Conservation (phyloP, 805 yeast genomes). For the Kuraishia borneana region DNA sequence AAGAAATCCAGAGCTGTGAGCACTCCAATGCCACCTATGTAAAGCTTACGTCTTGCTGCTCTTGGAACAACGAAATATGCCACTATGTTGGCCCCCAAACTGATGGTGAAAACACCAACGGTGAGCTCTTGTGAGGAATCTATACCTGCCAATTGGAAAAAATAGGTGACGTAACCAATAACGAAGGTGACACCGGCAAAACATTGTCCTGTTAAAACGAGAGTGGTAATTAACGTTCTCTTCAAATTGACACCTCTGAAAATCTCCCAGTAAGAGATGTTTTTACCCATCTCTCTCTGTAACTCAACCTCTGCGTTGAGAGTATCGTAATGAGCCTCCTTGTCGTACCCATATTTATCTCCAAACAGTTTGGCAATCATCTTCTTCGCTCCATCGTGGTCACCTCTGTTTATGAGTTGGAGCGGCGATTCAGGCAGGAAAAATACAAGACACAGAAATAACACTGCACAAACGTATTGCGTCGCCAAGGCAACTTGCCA, state of each 20-base stretch:
- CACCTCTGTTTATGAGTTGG: neutral
- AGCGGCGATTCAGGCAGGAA: slow-evolving; percentile 1
- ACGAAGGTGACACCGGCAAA: neutral
- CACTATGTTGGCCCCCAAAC: neutral
- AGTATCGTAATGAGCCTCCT: neutral
- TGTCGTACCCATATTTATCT: neutral
- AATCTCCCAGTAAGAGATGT: neutral
- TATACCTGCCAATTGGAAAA: neutral
- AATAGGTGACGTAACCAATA: neutral
- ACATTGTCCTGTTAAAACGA: neutral
- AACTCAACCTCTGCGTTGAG: neutral
- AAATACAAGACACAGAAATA: neutral
- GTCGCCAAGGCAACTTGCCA: neutral
- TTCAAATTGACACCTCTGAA: neutral
- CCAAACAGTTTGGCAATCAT: neutral
- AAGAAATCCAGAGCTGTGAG: neutral
- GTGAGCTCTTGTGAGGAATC: neutral
- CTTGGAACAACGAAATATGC: neutral
- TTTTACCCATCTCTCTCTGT: neutral
- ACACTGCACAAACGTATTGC: neutral
- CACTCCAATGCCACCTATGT: neutral
- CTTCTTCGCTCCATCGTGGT: neutral
- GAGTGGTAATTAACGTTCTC: neutral
- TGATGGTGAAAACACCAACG: neutral
- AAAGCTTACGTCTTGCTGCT: neutral